Percentiles rank a stretch among this genome's conserved stretches.
phyloP scores from a whole-genome alignment of 2,329 filamentous ascomycete species.

The Colletotrichum tanaceti region DNA sequence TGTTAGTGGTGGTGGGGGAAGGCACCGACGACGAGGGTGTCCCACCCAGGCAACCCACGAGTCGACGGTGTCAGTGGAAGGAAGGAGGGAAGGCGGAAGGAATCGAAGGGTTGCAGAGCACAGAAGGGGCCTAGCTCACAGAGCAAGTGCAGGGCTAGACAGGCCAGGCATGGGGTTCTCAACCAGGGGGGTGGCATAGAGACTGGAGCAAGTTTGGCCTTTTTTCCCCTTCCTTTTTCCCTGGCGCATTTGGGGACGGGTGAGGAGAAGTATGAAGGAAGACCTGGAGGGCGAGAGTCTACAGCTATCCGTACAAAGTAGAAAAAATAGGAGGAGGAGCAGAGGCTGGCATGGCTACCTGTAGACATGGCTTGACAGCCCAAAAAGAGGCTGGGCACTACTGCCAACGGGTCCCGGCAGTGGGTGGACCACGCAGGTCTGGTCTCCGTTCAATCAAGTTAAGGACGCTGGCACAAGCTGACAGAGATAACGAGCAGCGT shows the following conservation, averaged over 20 bases:
- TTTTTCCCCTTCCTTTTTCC: not conserved
- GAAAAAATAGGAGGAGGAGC: not conserved
- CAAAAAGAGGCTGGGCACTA: not conserved
- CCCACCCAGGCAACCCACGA: slow-evolving; percentile 31
- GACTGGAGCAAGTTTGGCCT: slow-evolving; percentile 7
- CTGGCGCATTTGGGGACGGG: not conserved
- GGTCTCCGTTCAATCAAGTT: not conserved
- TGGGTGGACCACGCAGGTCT: not conserved
- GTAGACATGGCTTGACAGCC: not conserved
- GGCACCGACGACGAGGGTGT: slow-evolving; percentile 17
- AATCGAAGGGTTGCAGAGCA: slow-evolving; percentile 40
- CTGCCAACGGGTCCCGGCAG: not conserved
- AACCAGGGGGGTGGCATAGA: slow-evolving; percentile 33
- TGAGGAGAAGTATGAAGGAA: not conserved
- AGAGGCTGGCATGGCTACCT: not conserved
- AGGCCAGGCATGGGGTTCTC: slow-evolving; percentile 36
- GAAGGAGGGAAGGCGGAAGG: slow-evolving; percentile 35
- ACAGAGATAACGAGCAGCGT: slow-evolving; percentile 8
- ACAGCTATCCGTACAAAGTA: not conserved
- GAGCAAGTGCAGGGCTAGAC: slow-evolving; percentile 39
- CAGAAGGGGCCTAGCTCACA: slow-evolving; percentile 39
- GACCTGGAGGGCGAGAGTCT: too few relatives aligned
- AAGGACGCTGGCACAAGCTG: too few relatives aligned
- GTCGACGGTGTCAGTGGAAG: slow-evolving; percentile 36
- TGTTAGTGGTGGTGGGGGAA: slow-evolving; percentile 31